These are phyloP conservation scores for Alternaria rosae DNA, from an alignment of 2,329 filamentous ascomycete genomes.

Conservation along the genomic window DNA sequence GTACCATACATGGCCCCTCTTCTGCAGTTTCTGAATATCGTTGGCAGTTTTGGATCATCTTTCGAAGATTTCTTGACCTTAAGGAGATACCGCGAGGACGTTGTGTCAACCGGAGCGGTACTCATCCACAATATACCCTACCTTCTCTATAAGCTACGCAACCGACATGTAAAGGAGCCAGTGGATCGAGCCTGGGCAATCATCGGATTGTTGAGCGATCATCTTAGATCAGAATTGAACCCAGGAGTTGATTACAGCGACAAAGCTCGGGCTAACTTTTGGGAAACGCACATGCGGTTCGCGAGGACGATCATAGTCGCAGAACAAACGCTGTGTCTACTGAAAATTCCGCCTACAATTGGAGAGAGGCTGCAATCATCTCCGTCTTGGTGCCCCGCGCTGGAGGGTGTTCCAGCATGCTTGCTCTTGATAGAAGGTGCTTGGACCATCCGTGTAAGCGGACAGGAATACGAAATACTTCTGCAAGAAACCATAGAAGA, in stretches of 20 bases:
- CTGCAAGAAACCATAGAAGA: fast-evolving
- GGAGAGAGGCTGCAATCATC: too few species aligned
- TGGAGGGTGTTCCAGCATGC: background rate
- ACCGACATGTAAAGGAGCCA: background rate
- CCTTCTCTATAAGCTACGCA: background rate
- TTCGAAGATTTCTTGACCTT: fast-evolving
- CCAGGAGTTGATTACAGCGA: background rate
- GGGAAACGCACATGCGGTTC: background rate
- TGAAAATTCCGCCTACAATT: background rate
- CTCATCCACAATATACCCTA: fast-evolving
- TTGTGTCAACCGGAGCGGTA: background rate
- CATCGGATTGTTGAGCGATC: background rate
- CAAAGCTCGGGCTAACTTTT: background rate
- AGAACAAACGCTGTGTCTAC: background rate
- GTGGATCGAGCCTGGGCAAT: background rate
- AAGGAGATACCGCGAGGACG: too few species aligned
- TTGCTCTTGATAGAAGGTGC: fast-evolving
- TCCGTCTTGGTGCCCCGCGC: background rate
- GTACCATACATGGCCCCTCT: background rate
- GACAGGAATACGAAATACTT: fast-evolving
- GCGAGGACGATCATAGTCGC: background rate
- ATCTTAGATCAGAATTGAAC: background rate
- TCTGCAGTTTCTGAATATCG: background rate
- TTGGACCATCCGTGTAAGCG: fast-evolving
- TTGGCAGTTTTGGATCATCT: fast-evolving